Base-by-base conservation (phyloP, 225 moss, liverwort and hornwort genomes). In the Ulota crispa region DNA sequence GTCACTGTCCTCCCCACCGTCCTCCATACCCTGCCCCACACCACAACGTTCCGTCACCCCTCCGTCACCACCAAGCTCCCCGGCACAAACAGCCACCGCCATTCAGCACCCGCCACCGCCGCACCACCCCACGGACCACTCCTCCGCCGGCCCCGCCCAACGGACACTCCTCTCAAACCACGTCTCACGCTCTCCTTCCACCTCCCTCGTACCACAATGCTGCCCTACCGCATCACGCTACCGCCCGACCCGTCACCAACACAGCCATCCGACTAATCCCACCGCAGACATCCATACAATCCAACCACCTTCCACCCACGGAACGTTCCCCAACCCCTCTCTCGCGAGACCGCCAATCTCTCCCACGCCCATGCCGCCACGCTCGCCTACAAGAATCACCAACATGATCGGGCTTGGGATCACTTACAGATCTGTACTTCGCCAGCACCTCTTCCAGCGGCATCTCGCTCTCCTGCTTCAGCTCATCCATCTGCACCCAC, bases 391-490 rank as follows among this genome's bases (percentile, higher is more conserved):
- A n/a, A 70, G 36, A 3, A 18, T 5, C 39, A 7, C 9, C 43
- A 7, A 15, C 45, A 13, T 45, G 45, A 1, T 9, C 3, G 45
- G 45, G 77, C 41, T 36, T 68, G 8, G 43, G 6, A 43, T 73
- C 70, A 75, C 80, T 86, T 90, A 96, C 96, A 88, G 83, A 80
- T 90, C 88, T 88, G 78, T 96, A 96, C 82, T 93, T 89, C 63
- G 91, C 96, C 86, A 96, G 83, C 11, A 96, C 85, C 80, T 92
- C 96, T 77, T 94, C 94, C 55, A 96, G 64, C 30, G 94, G 85
- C 90, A 96, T 92, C 86, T 91, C 92, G 88, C 90, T 91, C 87
- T 96, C 96, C 78, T 80, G 84, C 84, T 83, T 87, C 76, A 96
- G 81, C 24, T 83, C 86, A 65, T 92, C 94, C 69, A 94, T 86